Evolutionary conservation across 305 asterid species (phyloP).

Genomic region (Fraxinus xanthoxyloides): DNA sequence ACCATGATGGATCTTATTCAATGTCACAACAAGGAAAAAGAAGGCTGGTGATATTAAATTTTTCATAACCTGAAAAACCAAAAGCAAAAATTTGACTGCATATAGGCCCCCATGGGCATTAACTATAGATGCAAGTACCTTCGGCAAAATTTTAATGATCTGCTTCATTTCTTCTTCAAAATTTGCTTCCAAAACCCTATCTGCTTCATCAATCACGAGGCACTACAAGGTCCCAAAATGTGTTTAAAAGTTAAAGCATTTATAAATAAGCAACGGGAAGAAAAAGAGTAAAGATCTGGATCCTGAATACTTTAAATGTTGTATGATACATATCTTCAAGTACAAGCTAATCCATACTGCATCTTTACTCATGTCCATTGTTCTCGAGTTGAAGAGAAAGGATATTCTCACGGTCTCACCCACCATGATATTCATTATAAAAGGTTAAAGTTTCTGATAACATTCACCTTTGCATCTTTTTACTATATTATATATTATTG

Average conservation of each 20-base stretch:
- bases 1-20: not conserved
- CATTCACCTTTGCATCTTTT: not conserved
- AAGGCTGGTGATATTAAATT: not conserved
- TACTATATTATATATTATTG: not conserved
- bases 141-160: conserved; percentile 72
- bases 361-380: not conserved
- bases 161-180: conserved; percentile 92
- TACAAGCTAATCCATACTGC: not conserved
- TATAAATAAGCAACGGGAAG: not conserved
- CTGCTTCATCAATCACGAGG: conserved; percentile 93
- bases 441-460: not conserved
- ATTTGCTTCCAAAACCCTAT: conserved; percentile 85
- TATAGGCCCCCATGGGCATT: not conserved
- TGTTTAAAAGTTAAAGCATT: conserved; percentile 6
- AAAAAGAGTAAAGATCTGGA: not conserved
- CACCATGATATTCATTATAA: not conserved
- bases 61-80: not conserved
- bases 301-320: not conserved
- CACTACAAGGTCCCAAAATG: conserved; percentile 60
- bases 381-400: not conserved
- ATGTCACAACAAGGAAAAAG: not conserved
- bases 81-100: not conserved
- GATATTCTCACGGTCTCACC: not conserved
- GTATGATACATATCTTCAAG: not conserved
- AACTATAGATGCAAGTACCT: conserved; percentile 46